These are phyloP conservation scores for Pythium myriotylum DNA, from an alignment of 352 stramenopile genomes.

Conservation along the genomic window DNA sequence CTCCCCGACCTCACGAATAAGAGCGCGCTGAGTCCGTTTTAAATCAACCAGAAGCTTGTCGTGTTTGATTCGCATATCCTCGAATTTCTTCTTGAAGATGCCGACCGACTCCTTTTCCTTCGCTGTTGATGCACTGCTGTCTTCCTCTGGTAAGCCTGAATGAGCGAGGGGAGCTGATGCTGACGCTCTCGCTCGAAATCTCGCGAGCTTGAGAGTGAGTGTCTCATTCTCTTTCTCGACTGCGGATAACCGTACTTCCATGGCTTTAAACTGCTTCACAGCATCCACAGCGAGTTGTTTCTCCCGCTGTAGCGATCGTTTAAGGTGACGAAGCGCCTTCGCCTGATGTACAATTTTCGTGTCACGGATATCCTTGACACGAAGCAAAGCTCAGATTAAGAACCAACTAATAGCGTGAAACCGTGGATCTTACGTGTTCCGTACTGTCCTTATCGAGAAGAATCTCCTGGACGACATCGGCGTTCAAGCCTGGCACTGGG, in stretches of 20 bases:
- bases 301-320: conserved; percentile 57
- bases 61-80: conserved; percentile 67
- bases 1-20: conserved; percentile 69
- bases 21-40: conserved; percentile 71
- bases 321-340: conserved; percentile 63
- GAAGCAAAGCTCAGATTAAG: background rate
- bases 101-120: conserved; percentile 16
- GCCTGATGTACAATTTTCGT: conserved; percentile 81
- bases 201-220: conserved; percentile 58
- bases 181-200: conserved; percentile 46
- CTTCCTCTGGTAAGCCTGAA: too few species aligned
- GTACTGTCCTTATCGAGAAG: conserved; percentile 57
- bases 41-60: conserved; percentile 56
- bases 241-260: conserved; percentile 35
- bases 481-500: conserved; percentile 63
- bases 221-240: conserved; percentile 66
- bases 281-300: conserved; percentile 54
- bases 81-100: conserved; percentile 49
- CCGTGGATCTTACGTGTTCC: conserved; percentile 46
- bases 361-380: conserved; percentile 67
- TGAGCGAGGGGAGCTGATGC: conserved; percentile 18
- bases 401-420: too few species aligned
- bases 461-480: conserved; percentile 54
- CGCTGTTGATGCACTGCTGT: background rate
- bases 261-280: conserved; percentile 39